Percentiles rank a stretch among this genome's conserved stretches.
Evolutionary conservation across 2,329 filamentous ascomycete genomes (phyloP).

Genomic region (Scopulariopsis brevicaulis): DNA sequence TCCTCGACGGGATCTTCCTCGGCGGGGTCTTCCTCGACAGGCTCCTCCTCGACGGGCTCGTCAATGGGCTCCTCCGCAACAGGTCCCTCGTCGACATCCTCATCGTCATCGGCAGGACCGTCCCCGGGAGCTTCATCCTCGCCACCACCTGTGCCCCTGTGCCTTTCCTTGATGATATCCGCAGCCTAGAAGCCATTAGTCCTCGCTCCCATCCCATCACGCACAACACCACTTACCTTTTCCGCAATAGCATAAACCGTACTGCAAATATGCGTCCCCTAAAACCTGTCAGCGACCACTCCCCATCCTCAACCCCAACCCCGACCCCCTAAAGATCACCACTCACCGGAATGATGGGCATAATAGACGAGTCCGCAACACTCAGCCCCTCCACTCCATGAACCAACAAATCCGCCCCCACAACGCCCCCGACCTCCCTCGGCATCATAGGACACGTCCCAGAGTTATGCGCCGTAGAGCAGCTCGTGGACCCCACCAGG

Average conservation of each 20-base stretch:
- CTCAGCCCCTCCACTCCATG: constrained; percentile 10
- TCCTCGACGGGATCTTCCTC: background rate
- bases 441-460: constrained; percentile 11
- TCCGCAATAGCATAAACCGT: constrained; percentile 10
- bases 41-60: background rate
- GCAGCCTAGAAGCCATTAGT: constrained; percentile 6
- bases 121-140: too few relatives aligned
- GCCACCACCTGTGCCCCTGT: background rate
- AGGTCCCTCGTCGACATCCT: background rate
- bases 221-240: constrained; percentile 5
- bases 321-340: background rate
- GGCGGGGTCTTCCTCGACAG: background rate
- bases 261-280: constrained; percentile 8
- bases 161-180: constrained; percentile 9
- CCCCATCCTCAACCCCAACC: background rate
- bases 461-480: constrained; percentile 8
- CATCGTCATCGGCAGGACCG: background rate
- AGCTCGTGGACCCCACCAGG: constrained; percentile 20
- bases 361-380: constrained; percentile 11
- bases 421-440: constrained; percentile 6
- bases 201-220: background rate
- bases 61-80: background rate
- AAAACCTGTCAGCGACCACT: background rate
- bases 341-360: constrained; percentile 9
- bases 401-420: constrained; percentile 8